phyloP scores from a whole-genome alignment of 2,329 filamentous ascomycete genomes.

The Ascochyta lentis region DNA sequence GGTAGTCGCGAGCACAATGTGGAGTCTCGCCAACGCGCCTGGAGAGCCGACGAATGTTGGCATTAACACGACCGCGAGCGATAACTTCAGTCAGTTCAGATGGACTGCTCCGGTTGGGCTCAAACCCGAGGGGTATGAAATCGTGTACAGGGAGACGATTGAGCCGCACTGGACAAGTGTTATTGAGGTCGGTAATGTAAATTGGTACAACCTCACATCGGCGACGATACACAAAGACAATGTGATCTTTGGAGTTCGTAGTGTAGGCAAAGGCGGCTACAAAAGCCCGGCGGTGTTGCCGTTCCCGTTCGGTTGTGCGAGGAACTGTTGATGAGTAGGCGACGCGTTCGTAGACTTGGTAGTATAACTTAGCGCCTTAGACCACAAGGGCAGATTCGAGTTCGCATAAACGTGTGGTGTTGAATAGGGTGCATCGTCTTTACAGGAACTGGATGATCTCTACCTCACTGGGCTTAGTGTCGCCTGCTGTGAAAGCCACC shows the following conservation, averaged over 20 bases:
- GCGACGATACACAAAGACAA: slow-evolving; percentile 61
- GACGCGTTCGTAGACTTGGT: too few relatives aligned
- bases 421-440: too few relatives aligned
- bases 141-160: slow-evolving; percentile 60
- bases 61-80: slow-evolving; percentile 51
- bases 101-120: slow-evolving; percentile 53
- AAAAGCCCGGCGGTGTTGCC: slow-evolving; percentile 56
- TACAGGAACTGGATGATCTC: too few relatives aligned
- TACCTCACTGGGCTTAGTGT: too few relatives aligned
- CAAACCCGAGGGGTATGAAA: slow-evolving; percentile 56
- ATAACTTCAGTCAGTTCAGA: slow-evolving; percentile 57
- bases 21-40: slow-evolving; percentile 59
- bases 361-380: too few relatives aligned
- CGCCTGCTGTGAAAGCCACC: too few relatives aligned
- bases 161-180: slow-evolving; percentile 58
- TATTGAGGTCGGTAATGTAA: slow-evolving; percentile 55
- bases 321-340: slow-evolving; percentile 18
- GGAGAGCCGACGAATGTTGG: slow-evolving; percentile 56
- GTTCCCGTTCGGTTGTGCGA: slow-evolving; percentile 38
- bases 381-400: too few relatives aligned
- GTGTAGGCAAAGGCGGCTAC: slow-evolving; percentile 55
- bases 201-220: slow-evolving; percentile 47
- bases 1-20: slow-evolving; percentile 60
- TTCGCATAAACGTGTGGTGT: too few relatives aligned
- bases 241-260: slow-evolving; percentile 60